Evolutionary conservation across 2,329 filamentous ascomycete genomes (phyloP), one percentile per base, ranked within the genome.

Genomic region (Xylaria sp.): DNA sequence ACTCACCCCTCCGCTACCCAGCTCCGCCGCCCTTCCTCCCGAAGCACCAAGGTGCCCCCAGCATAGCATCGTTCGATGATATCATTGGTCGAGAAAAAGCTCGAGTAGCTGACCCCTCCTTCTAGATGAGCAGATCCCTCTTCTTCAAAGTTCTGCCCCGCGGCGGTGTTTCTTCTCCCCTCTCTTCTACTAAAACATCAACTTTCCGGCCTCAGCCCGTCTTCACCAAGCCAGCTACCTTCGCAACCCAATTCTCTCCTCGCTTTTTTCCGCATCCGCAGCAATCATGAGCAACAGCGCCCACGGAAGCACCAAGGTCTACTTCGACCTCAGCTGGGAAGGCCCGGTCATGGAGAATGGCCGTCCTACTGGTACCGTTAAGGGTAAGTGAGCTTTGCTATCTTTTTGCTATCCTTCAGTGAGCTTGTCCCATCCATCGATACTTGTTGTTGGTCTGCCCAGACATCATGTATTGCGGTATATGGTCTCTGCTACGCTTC

Each of bases 291-390:
- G 52, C 31, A n/a, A 59, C 15, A 61, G 54, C 25, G 19, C 58
- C 15, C 17, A 63, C 55, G 58, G 63, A 52, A 54, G 54, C 49
- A 60, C 45, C 46, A 64, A 49, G 57, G 62, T 67, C 67, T 70
- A 23, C 55, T 64, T 69, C 55, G 54, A 66, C 45, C 12, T 66
- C 42, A 77, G 83, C 76, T 92, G 89, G 90, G 83, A 87, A 76
- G 91, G 90, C 69, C 90, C 91, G 68, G 83, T 87, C 76, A 72
- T 96, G 71, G 81, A 90, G 77, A 81, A 83, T 77, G 81, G 79
- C 76, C 77, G 77, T 64, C 79, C 84, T 71, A 89, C 87, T 68
- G 69, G 78, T 31, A 76, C 78, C 53, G 78, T 88, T 67, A 81
- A 87, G 80, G 75, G 90, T 92, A 84, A 83, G 87, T 73, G 51